Base-by-base conservation (phyloP, 1,139 yeast species). In the Hyphopichia khmerensis region DNA sequence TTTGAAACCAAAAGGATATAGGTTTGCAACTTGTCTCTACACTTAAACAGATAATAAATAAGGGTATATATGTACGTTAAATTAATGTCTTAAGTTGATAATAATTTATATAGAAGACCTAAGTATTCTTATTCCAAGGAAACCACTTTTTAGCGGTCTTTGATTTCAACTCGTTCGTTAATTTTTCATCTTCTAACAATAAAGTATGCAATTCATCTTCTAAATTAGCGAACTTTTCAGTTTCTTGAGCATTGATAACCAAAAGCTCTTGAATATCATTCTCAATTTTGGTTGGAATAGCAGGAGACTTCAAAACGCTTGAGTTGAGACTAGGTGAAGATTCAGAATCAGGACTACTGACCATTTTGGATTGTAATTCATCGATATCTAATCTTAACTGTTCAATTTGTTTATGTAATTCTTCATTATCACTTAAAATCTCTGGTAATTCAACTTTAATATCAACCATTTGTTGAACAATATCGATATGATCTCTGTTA, bases 401-500 rank as follows among this genome's bases (percentile, higher is more conserved):
- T 19, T 72, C 76, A 47, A 89, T 89, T 43, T 80, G 85, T 40
- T 81, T 85, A 40, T 73, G 71, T 26, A 90, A 64, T 19, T 85
- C 82, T 10, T 84, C 89, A 40, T 86, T 77, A 43, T 78, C 96
- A 59, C 86, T 86, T 8, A 91, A 83, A 33, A 93, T 77, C 44
- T 73, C 78, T 0, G 78, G 78, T 21, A 72, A 53, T 32, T 56
- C 57, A 14, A 73, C 65, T 48, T 73, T 73, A 39, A 66, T 58
- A 46, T 69, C 70, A 14, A 73, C 73, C 62, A 73, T 64, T 31
- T 55, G 55, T 50, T 72, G 77, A n/a, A 73, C 73, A 10, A 69
- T 56, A 24, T 58, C 67, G 16, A 72, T 59, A 60, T 93, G 97
- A 57, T 91, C 97, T 46, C 82, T 76, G 55, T 88, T 90, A 46